Conservation (phyloP, 352 stramenopile genomes). For the Globisporangium yorkense region DNA sequence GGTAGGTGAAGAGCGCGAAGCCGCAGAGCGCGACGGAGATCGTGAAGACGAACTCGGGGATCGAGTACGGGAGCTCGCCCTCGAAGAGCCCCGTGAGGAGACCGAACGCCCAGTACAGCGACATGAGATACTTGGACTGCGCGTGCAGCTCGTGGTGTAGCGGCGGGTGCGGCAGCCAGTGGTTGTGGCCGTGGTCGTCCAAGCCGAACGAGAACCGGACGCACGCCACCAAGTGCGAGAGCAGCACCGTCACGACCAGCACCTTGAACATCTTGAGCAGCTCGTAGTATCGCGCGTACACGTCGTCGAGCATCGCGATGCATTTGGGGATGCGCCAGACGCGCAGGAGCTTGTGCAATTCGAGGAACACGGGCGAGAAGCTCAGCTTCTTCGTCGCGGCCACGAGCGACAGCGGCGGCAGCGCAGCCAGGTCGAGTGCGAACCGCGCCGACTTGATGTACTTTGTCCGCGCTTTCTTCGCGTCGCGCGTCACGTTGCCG, state of each 20-base stretch:
- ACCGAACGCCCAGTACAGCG: slow-evolving; percentile 51
- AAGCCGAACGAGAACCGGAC: slow-evolving; percentile 31
- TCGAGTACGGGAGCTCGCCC: slow-evolving; percentile 27
- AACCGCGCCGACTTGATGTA: slow-evolving; percentile 42
- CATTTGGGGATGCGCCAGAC: slow-evolving; percentile 37
- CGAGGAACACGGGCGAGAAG: slow-evolving; percentile 14
- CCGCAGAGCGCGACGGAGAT: slow-evolving; percentile 40
- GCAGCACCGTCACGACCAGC: slow-evolving; percentile 22
- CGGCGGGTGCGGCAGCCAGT: slow-evolving; percentile 17
- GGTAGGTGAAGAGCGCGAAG: slow-evolving; percentile 54
- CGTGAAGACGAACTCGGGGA: slow-evolving; percentile 40
- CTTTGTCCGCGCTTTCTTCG: slow-evolving; percentile 25
- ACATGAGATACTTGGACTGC: slow-evolving; percentile 24
- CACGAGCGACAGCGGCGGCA: slow-evolving; percentile 40
- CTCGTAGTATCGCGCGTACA: slow-evolving; percentile 50
- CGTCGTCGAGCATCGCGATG: slow-evolving; percentile 40
- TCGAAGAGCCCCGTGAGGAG: slow-evolving; percentile 53
- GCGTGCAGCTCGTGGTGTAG: slow-evolving; percentile 5
- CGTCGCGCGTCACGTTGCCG: slow-evolving; percentile 41
- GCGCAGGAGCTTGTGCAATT: slow-evolving; percentile 48
- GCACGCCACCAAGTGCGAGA: slow-evolving; percentile 51
- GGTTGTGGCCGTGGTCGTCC: slow-evolving; percentile 8
- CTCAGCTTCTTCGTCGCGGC: slow-evolving; percentile 1
- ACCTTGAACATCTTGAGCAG: slow-evolving; percentile 48
- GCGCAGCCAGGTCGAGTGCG: slow-evolving; percentile 30